Percentiles rank a stretch among this genome's conserved stretches.
phyloP scores from a whole-genome alignment of 2,329 filamentous ascomycete species.

The Xylariaceae sp. region DNA sequence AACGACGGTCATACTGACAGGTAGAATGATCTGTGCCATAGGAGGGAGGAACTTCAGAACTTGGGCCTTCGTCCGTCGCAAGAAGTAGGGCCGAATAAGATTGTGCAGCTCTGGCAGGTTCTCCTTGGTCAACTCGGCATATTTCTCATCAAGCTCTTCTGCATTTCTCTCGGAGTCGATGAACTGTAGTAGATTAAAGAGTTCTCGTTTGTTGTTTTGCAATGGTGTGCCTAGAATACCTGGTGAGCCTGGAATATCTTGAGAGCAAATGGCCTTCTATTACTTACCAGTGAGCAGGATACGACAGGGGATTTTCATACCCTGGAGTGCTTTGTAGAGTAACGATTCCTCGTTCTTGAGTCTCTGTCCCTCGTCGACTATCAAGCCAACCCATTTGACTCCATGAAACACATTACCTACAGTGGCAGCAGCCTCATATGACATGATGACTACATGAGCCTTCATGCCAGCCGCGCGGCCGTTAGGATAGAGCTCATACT shows the following conservation, averaged over 20 bases:
- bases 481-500: slow-evolving; percentile 78
- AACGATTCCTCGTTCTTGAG: slow-evolving; percentile 87
- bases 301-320: slow-evolving; percentile 74
- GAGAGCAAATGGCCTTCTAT: background rate
- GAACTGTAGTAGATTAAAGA: slow-evolving; percentile 97
- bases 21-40: slow-evolving; percentile 91
- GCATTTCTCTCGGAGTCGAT: slow-evolving; percentile 70
- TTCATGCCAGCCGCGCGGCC: slow-evolving; percentile 62
- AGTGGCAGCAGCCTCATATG: slow-evolving; percentile 83
- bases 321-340: slow-evolving; percentile 68
- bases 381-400: slow-evolving; percentile 78
- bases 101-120: slow-evolving; percentile 77
- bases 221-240: slow-evolving; percentile 61
- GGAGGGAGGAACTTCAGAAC: slow-evolving; percentile 88
- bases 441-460: slow-evolving; percentile 90
- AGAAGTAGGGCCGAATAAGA: slow-evolving; percentile 68
- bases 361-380: slow-evolving; percentile 93
- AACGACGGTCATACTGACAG: slow-evolving; percentile 88
- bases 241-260: slow-evolving; percentile 17
- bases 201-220: slow-evolving; percentile 90
- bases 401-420: slow-evolving; percentile 62
- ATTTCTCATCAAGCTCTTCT: slow-evolving; percentile 67
- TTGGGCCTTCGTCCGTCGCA: slow-evolving; percentile 77
- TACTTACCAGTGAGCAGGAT: slow-evolving; percentile 67
- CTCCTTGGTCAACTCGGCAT: slow-evolving; percentile 71